Evolutionary conservation across 176 grass and related monocot species (phyloP), one percentile per base, ranked within the genome.

Genomic region (Triticum dicoccoides): DNA sequence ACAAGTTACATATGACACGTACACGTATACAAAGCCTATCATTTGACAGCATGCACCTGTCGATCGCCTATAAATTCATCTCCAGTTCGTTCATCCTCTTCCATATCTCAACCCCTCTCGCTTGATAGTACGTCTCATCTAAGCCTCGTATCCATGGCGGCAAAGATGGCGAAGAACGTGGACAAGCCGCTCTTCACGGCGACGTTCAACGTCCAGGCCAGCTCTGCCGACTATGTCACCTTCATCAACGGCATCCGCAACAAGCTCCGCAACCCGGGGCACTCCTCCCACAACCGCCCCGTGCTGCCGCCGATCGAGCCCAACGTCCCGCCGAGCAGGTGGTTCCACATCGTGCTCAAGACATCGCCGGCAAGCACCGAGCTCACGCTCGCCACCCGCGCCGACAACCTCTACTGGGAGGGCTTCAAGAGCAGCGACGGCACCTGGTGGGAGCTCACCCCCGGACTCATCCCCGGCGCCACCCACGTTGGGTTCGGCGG

Each of bases 401-500:
- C 80, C 24, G 86, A 78, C 63, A 88, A 88, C 80, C 86, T 88
- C 80, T 77, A 69, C 80, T 34, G 69, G 24, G 80, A 58, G 80
- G 86, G 72, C 8, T 88, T 88, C 80, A 73, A 0, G 5, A 77
- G 80, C 45, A 1, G 24, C 72, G 73, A 88, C 49, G 62, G 80
- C 35, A 83, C 47, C 24, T 88, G 86, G 80, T 88, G 85, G 85
- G 84, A 86, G 75, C 84, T 86, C 33, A 69, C n/a, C 63, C 33
- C 3, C 15, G 47, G 64, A 9, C 8, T 78, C 64, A 59, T 86
- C 76, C 44, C 21, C 2, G 64, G 65, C 49, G 64, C 84, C 33
- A 44, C 49, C 17, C 39, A 68, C 17, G 3, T 70, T 15, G 64
- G 75, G n/a, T 79, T 79, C 17, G 69, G 69, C 5, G 69, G 69